Evolutionary conservation across 345 rosid species (phyloP).

Genomic region (Dipteronia dyeriana): DNA sequence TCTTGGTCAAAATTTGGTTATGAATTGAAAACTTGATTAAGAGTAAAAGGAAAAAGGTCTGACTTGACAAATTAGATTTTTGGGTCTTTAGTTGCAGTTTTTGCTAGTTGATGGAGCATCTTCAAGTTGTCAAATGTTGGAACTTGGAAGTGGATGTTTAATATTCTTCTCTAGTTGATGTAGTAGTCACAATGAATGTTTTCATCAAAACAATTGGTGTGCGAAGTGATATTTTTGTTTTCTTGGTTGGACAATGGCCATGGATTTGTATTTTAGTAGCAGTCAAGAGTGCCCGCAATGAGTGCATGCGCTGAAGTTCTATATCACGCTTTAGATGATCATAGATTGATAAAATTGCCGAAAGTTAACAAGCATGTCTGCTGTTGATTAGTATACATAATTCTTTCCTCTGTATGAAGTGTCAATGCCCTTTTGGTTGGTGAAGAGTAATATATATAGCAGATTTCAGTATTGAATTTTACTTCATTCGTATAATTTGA

Average conservation of each 20-base stretch:
- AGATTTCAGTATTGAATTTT: not conserved
- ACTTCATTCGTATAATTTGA: not conserved
- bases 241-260: not conserved
- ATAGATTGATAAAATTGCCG: not conserved
- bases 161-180: not conserved
- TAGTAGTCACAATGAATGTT: not conserved
- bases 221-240: not conserved
- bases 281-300: not conserved
- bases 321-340: no score
- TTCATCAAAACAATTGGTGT: not conserved
- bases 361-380: not conserved
- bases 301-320: no score
- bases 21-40: not conserved
- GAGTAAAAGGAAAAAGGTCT: not conserved
- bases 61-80: not conserved
- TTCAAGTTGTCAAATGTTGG: not conserved
- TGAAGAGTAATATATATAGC: not conserved
- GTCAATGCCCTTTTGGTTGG: not conserved
- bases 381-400: not conserved
- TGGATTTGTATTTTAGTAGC: not conserved
- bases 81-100: not conserved
- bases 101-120: not conserved
- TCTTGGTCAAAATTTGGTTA: not conserved
- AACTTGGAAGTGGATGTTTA: not conserved
- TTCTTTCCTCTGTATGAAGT: not conserved